Evolutionary conservation across 192 early-diverging fungal genomes (phyloP), one percentile per base, ranked within the genome.

Genomic region (Coemansia sp.): DNA sequence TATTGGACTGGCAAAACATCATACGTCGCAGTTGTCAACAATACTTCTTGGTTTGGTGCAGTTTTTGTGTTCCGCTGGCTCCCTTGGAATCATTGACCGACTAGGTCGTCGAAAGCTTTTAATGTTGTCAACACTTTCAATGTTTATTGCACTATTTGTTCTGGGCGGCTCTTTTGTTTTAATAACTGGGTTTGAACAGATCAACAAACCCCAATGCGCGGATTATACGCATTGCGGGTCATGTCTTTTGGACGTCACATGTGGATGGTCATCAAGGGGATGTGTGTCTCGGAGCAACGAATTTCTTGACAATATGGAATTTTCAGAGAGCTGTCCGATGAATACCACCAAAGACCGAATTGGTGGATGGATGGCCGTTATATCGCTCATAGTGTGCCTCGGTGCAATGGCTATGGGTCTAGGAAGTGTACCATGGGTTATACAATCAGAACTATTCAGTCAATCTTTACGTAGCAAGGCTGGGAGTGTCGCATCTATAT

Each of bases 401-500:
- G 62, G 62, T 2, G 24, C 54, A 28, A 57, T 64, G 35, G 18
- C 49, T n/a, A 37, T 64, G 8, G 62, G 62, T 19, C 54, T 64
- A 3, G 62, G 54, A 14, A 64, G 44, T 36, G 57, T 64, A 20
- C 62, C 62, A 4, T 64, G 62, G 62, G 44, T 64, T 3, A 64
- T 64, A 18, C 62, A 64, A 50, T 22, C 62, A 6, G 62, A 64
- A 37, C 40, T 64, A 37, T 64, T 64, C 28, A 47, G 54, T 50
- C 62, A 64, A 18, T 52, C 62, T 5, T 22, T 64, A 54, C 62
- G 62, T 14, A 57, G 62, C 44, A 55, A 50, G 23, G 62, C 49
- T 5, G 44, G 62, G n/a, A 50, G 48, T n/a, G 54, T 58, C 25
- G 55, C 55, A 1, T 37, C 63, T 4, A 58, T 65, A 19, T 51